Evolutionary conservation across 352 stramenopile species (phyloP).

Genomic region (Phytophthora tentaculata): DNA sequence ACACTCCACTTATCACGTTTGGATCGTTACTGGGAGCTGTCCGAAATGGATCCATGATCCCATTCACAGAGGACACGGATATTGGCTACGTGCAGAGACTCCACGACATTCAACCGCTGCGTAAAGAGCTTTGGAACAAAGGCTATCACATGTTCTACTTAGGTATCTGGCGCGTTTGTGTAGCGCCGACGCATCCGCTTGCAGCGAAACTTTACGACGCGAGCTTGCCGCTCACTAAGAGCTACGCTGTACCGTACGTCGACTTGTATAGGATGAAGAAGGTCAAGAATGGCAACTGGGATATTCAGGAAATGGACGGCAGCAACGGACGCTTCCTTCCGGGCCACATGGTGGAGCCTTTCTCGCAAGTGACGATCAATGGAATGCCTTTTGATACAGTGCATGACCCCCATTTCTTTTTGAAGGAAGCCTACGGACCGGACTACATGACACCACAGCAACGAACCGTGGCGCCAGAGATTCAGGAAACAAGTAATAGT

Average conservation of each 20-base stretch:
- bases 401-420: conserved; percentile 40
- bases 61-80: conserved; percentile 66
- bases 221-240: conserved; percentile 21
- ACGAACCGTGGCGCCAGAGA: conserved; percentile 6
- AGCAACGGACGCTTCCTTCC: conserved; percentile 27
- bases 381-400: conserved; percentile 48
- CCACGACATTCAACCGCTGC: conserved; percentile 17
- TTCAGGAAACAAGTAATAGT: conserved; percentile 12
- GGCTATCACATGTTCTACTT: conserved; percentile 62
- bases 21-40: conserved; percentile 61
- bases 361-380: conserved; percentile 39
- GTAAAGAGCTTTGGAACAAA: conserved; percentile 34
- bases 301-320: conserved; percentile 37
- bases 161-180: conserved; percentile 50
- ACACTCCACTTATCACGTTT: conserved; percentile 46
- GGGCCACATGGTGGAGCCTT: conserved; percentile 33
- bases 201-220: conserved; percentile 46
- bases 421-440: conserved; percentile 42
- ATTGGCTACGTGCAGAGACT: conserved; percentile 43
- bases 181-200: conserved; percentile 52
- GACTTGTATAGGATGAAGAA: conserved; percentile 46
- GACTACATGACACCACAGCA: conserved; percentile 44
- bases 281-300: conserved; percentile 22
- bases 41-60: conserved; percentile 54
- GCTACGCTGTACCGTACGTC: conserved; percentile 43